Evolutionary conservation across 106 monocot species (phyloP).

Genomic region (Platanthera zijinensis): DNA sequence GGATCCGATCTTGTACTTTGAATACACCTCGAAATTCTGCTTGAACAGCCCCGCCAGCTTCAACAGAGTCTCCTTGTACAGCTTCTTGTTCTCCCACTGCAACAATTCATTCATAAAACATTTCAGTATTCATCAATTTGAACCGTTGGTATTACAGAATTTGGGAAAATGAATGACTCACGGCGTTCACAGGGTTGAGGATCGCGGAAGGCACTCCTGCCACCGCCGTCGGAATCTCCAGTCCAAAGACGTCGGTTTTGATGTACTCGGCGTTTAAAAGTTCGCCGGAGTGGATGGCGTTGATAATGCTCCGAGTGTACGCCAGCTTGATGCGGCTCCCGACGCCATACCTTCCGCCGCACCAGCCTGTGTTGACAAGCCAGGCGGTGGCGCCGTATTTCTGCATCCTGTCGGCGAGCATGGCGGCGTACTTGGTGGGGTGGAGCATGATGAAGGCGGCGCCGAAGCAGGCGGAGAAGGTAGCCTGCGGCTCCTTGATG

Average conservation of each 20-base stretch:
- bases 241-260: constrained; percentile 78
- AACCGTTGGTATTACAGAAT: background rate
- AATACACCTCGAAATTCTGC: constrained; percentile 92
- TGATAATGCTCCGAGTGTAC: constrained; percentile 83
- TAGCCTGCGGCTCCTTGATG: constrained; percentile 90
- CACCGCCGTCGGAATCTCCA: constrained; percentile 67
- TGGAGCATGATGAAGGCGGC: constrained; percentile 97
- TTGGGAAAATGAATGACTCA: constrained; percentile 13
- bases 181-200: constrained; percentile 73
- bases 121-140: background rate
- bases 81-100: constrained; percentile 75
- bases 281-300: constrained; percentile 81
- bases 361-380: constrained; percentile 99
- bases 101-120: background rate
- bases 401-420: constrained; percentile 94
- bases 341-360: constrained; percentile 94
- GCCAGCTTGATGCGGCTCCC: constrained; percentile 75
- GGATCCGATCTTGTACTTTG: constrained; percentile 69
- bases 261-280: constrained; percentile 53
- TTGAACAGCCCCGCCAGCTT: constrained; percentile 86
- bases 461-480: constrained; percentile 96
- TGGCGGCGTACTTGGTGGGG: constrained; percentile 85
- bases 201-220: constrained; percentile 74
- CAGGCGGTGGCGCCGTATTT: constrained; percentile 81
- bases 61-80: constrained; percentile 68